Evolutionary conservation across 495 filamentous ascomycete species (phyloP).

Genomic region (Usnea hakonensis): DNA sequence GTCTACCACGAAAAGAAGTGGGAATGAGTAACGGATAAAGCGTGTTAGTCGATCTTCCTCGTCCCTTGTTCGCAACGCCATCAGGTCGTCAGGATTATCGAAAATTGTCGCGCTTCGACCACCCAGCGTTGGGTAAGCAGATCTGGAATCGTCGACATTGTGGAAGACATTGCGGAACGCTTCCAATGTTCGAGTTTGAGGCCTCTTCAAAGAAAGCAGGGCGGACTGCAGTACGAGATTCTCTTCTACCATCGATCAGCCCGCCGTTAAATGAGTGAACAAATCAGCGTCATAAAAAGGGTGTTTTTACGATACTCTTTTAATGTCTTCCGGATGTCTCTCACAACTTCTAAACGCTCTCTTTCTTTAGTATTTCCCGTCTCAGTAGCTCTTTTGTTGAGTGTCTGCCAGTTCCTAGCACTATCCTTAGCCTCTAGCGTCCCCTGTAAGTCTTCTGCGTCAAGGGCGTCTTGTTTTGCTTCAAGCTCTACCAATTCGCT

Average conservation of each 20-base stretch:
- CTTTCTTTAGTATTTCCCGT: not conserved
- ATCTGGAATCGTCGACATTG: not conserved
- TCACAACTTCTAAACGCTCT: constrained; percentile 7
- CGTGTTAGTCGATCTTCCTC: constrained; percentile 14
- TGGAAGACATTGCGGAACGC: constrained; percentile 9
- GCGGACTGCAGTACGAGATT: constrained; percentile 10
- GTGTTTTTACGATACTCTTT: constrained; percentile 16
- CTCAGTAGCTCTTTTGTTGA: not conserved
- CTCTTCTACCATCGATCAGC: not conserved
- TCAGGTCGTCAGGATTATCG: constrained; percentile 7
- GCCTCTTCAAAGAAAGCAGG: constrained; percentile 1
- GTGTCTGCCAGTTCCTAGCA: not conserved
- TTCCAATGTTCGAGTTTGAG: constrained; percentile 6
- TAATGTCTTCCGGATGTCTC: constrained; percentile 9
- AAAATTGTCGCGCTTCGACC: constrained; percentile 3
- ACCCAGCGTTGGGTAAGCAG: constrained; percentile 1
- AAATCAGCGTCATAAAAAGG: not conserved
- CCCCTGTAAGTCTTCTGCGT: not conserved
- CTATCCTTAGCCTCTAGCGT: not conserved
- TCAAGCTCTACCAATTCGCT: constrained; percentile 16
- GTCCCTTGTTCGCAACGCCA: constrained; percentile 1
- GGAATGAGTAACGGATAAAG: constrained; percentile 12
- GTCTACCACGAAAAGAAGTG: constrained; percentile 7
- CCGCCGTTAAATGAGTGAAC: too few species aligned
- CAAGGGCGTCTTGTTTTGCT: constrained; percentile 10